These are phyloP conservation scores for Nicotiana knightiana DNA, from an alignment of 257 asterid genomes.

Conservation along the genomic window DNA sequence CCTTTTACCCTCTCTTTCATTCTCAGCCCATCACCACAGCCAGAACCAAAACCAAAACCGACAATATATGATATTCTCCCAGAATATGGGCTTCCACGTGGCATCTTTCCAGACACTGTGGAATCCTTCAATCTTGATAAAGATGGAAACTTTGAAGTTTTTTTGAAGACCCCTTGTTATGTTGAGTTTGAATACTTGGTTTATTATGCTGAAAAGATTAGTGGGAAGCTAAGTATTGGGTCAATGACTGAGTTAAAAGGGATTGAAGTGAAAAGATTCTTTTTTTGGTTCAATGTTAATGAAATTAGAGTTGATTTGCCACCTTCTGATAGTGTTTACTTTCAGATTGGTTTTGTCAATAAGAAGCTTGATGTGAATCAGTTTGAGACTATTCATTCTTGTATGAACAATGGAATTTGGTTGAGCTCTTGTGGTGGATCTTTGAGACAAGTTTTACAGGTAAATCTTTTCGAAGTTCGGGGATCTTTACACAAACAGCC, in stretches of 20 bases:
- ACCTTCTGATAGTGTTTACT: constrained; percentile 66
- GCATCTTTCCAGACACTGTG: constrained; percentile 83
- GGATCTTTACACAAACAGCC: too few species aligned
- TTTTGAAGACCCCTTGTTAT: constrained; percentile 58
- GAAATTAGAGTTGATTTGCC: constrained; percentile 86
- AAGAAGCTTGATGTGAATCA: constrained; percentile 76
- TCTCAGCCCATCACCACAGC: neutral
- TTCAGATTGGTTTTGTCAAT: constrained; percentile 75
- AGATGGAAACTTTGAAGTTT: constrained; percentile 72
- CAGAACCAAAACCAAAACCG: constrained; percentile 15
- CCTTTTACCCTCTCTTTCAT: neutral
- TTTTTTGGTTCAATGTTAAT: constrained; percentile 89
- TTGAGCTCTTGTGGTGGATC: constrained; percentile 18
- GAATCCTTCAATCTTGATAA: constrained; percentile 54
- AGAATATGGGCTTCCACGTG: constrained; percentile 68
- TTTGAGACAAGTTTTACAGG: constrained; percentile 47
- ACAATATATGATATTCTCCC: constrained; percentile 66
- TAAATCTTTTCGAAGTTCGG: neutral
- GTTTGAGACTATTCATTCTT: constrained; percentile 69
- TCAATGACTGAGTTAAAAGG: constrained; percentile 64
- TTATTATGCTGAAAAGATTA: constrained; percentile 63
- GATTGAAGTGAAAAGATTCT: constrained; percentile 64
- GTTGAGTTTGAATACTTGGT: constrained; percentile 73
- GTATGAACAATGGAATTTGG: constrained; percentile 43
- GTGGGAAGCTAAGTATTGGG: constrained; percentile 67